Percentiles rank a stretch among this genome's conserved stretches.
phyloP scores from a whole-genome alignment of 257 asterid genomes.

The Solanum lignicaule region DNA sequence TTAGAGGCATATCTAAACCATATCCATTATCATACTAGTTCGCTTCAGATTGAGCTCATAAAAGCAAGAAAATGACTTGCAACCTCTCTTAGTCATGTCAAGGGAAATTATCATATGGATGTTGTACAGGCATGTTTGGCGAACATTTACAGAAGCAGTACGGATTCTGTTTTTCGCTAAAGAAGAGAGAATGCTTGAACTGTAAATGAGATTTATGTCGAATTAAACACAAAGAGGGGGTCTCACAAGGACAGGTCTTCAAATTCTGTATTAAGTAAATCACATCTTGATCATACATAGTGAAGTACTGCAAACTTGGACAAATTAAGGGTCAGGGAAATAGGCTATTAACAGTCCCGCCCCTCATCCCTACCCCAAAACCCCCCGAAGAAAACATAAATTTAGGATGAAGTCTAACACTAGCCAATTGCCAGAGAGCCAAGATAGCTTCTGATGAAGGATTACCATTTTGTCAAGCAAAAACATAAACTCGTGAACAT shows the following conservation, averaged over 20 bases:
- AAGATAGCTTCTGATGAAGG: not conserved
- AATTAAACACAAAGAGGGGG: not conserved
- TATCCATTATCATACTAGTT: not conserved
- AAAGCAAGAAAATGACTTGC: not conserved
- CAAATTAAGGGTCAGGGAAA: not conserved
- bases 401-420: not conserved
- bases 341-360: not conserved
- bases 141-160: not conserved
- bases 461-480: not conserved
- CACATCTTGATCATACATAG: not conserved
- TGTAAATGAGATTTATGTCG: not conserved
- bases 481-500: not conserved
- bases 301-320: not conserved
- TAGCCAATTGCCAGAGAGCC: not conserved
- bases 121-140: not conserved
- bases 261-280: not conserved
- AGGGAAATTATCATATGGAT: not conserved
- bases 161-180: not conserved
- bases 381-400: not conserved
- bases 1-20: not conserved
- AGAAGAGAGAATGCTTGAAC: not conserved
- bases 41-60: not conserved
- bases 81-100: not conserved
- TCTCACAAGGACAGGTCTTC: not conserved
- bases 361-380: not conserved